Conservation (phyloP, 306 rosid genomes). For the Glycine latifolia region DNA sequence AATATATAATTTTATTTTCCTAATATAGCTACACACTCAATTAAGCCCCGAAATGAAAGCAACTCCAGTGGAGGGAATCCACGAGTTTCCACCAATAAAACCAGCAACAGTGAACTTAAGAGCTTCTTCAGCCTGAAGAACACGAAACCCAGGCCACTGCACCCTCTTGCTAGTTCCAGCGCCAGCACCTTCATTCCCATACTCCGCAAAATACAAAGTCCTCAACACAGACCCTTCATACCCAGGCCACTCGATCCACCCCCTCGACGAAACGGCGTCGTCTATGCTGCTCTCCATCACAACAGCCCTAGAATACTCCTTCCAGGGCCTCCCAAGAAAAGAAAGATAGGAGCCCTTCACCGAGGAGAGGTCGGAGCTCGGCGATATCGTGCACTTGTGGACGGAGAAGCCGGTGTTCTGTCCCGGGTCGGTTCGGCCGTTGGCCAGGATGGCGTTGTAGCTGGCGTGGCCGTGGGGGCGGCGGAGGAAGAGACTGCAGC, state of each 20-base stretch:
- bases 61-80: conserved; percentile 60
- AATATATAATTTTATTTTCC: no score
- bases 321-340: conserved; percentile 66
- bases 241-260: conserved; percentile 64
- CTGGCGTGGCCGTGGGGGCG: conserved; percentile 25
- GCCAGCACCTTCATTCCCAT: conserved; percentile 52
- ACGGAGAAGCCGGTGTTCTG: conserved; percentile 64
- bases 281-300: conserved; percentile 55
- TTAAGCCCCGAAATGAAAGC: conserved; percentile 52
- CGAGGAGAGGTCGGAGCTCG: conserved; percentile 39
- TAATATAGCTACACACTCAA: no score
- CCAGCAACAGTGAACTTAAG: conserved; percentile 47
- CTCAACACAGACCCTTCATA: conserved; percentile 38
- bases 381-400: conserved; percentile 51
- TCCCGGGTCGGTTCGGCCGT: conserved; percentile 56
- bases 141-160: conserved; percentile 58
- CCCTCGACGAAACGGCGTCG: conserved; percentile 39
- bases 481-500: conserved; percentile 51
- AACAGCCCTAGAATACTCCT: conserved; percentile 55
- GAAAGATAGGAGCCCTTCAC: conserved; percentile 46
- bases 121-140: conserved; percentile 50
- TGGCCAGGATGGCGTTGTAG: conserved; percentile 53
- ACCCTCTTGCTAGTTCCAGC: conserved; percentile 52
- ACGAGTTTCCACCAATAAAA: conserved; percentile 58
- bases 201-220: conserved; percentile 59